Evolutionary conservation across 2,329 filamentous ascomycete genomes (phyloP).

Genomic region (Beauveria varroae): DNA sequence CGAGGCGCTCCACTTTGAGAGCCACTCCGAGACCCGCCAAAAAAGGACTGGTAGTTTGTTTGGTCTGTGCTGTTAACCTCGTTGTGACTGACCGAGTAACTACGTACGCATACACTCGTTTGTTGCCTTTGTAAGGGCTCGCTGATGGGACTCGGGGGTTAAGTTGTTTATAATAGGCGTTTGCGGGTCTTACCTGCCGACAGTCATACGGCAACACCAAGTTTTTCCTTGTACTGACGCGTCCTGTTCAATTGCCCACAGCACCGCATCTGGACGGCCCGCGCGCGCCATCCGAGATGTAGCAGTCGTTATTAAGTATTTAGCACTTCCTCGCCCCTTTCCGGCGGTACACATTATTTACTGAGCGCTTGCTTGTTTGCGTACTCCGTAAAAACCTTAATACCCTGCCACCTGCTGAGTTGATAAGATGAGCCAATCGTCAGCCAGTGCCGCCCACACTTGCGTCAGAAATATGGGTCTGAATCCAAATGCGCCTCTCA

Average conservation of each 20-base stretch:
- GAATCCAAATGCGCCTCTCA: no score
- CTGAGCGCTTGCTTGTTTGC: background rate
- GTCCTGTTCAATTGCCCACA: background rate
- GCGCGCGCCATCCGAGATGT: background rate
- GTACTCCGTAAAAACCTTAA: background rate
- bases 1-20: conserved; percentile 6
- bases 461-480: conserved; percentile 4
- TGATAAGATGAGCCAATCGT: background rate
- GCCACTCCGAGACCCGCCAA: background rate
- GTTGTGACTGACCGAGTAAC: no score
- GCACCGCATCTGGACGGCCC: background rate
- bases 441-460: background rate
- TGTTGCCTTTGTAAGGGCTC: no score
- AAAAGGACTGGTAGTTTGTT: no score
- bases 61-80: no score
- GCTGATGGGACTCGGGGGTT: no score
- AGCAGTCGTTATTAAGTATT: background rate
- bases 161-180: no score
- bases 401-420: background rate
- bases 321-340: background rate
- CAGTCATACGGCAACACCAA: background rate
- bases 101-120: no score
- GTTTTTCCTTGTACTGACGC: background rate
- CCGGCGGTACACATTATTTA: no score
- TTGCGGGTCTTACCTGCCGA: no score